Evolutionary conservation across 305 asterid species (phyloP).

Genomic region (Fraxinus latifolia): DNA sequence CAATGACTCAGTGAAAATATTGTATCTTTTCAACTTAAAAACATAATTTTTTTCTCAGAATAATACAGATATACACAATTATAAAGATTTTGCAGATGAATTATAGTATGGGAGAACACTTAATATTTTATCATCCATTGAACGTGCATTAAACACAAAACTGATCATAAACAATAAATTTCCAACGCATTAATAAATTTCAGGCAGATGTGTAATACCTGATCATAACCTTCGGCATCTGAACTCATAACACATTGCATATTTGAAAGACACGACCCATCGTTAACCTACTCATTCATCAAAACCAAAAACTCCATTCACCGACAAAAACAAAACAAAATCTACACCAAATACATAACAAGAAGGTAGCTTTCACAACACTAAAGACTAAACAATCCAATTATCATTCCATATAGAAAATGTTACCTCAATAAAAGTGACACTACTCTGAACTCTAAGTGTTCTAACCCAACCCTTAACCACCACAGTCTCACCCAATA

Average conservation of each 20-base stretch:
- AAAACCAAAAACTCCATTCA: conserved; percentile 18
- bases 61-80: background rate
- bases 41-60: background rate
- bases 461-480: conserved; percentile 94
- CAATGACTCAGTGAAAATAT: background rate
- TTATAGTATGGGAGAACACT: background rate
- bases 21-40: background rate
- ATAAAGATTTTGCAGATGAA: background rate
- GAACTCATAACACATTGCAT: conserved; percentile 90
- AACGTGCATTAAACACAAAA: background rate
- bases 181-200: conserved; percentile 13
- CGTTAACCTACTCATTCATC: conserved; percentile 63
- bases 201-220: conserved; percentile 43
- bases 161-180: background rate
- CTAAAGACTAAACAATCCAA: background rate
- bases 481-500: conserved; percentile 63
- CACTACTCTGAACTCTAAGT: conserved; percentile 74
- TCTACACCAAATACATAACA: background rate
- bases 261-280: conserved; percentile 93
- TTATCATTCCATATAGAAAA: background rate
- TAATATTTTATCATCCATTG: background rate
- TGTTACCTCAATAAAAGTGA: conserved; percentile 71
- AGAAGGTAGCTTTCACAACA: background rate
- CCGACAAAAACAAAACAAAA: conserved; percentile 8
- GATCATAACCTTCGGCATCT: conserved; percentile 86